phyloP scores from a whole-genome alignment of 768 basidiomycete genomes.

The Lentinula raphanica region DNA sequence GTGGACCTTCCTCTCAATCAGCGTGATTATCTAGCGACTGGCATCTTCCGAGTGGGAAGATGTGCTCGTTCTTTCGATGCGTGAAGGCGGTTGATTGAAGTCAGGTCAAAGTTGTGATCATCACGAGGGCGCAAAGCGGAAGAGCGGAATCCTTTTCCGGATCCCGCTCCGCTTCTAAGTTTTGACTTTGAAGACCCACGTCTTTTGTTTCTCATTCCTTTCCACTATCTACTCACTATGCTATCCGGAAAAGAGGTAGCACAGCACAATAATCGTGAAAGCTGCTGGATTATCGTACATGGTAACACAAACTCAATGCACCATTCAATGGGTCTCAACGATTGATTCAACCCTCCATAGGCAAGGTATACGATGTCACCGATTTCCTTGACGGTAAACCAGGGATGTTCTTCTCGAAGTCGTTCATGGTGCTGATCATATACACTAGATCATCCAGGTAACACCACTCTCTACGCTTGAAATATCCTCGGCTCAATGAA shows the following conservation, averaged over 20 bases:
- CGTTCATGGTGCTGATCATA: neutral
- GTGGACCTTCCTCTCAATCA: too few relatives aligned
- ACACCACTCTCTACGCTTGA: slow-evolving; percentile 8
- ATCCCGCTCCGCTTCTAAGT: neutral
- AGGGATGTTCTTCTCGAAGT: neutral
- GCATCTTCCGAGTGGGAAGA: too few relatives aligned
- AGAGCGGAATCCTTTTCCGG: neutral
- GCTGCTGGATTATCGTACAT: slow-evolving; percentile 83
- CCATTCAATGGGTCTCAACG: too few relatives aligned
- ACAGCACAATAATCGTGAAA: slow-evolving; percentile 51
- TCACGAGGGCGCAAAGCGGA: too few relatives aligned
- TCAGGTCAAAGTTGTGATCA: too few relatives aligned
- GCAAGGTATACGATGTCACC: slow-evolving; percentile 74
- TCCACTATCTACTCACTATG: neutral
- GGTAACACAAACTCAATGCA: slow-evolving; percentile 31
- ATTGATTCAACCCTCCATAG: too few relatives aligned
- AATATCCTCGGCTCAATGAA: slow-evolving; percentile 11
- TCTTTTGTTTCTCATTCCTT: neutral
- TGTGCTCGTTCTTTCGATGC: too few relatives aligned
- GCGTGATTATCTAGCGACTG: too few relatives aligned
- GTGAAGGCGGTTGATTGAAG: too few relatives aligned
- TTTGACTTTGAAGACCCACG: neutral
- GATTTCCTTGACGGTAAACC: slow-evolving; percentile 64
- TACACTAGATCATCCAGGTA: slow-evolving; percentile 58
- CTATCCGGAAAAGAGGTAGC: slow-evolving; percentile 50